Conservation (phyloP, 345 rosid genomes). For the Camelina sativa region DNA sequence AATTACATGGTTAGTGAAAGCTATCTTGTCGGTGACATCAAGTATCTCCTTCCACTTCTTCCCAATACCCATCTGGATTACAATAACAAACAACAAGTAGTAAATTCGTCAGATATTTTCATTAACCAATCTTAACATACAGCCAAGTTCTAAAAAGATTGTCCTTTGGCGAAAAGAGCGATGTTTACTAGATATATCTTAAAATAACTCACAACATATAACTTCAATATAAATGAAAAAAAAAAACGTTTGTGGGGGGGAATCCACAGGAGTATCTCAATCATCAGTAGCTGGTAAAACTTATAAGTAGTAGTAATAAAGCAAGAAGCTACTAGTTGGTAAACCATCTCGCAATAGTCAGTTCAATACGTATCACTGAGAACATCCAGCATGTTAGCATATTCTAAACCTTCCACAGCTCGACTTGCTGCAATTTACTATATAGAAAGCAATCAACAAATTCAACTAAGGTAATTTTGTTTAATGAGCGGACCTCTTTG, state of each 20-base stretch:
- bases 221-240: neutral
- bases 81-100: conserved; percentile 24
- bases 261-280: conserved; percentile 4
- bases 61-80: conserved; percentile 76
- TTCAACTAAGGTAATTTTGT: too few relatives aligned
- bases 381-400: neutral
- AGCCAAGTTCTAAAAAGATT: neutral
- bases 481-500: too few relatives aligned
- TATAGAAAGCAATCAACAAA: too few relatives aligned
- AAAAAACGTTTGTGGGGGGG: too few relatives aligned
- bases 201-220: neutral
- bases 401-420: neutral
- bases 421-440: neutral
- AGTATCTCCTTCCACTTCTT: conserved; percentile 96
- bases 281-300: conserved; percentile 15
- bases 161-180: neutral
- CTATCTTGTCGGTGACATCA: conserved; percentile 69
- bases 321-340: neutral
- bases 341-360: neutral
- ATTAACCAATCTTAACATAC: neutral
- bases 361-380: neutral
- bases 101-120: conserved; percentile 6
- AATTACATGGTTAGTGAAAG: conserved; percentile 82
- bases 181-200: conserved; percentile 5
- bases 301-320: neutral